Percentiles rank a stretch among this genome's conserved stretches.
Conservation (phyloP, 2,329 filamentous ascomycete genomes). For the Pseudogymnoascus sp. region DNA sequence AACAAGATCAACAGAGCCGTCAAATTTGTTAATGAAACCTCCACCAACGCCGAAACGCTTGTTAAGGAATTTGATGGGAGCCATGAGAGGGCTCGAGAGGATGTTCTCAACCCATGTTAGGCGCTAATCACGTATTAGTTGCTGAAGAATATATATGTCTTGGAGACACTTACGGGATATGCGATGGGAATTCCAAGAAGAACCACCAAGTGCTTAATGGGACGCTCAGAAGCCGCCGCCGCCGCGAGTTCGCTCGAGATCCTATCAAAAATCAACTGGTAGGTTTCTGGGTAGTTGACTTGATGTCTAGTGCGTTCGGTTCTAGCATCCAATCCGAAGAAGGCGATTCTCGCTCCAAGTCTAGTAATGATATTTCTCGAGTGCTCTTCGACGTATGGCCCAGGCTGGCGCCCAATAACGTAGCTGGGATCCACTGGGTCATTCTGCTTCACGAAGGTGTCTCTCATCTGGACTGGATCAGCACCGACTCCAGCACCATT, state of each 20-base stretch:
- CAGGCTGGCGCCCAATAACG: slow-evolving; percentile 53
- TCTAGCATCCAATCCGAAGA: slow-evolving; percentile 84
- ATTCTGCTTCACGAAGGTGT: slow-evolving; percentile 61
- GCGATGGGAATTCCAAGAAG: slow-evolving; percentile 81
- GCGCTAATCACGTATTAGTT: slow-evolving; percentile 41
- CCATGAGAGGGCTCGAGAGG: slow-evolving; percentile 75
- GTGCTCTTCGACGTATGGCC: slow-evolving; percentile 81
- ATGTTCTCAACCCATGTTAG: slow-evolving; percentile 97
- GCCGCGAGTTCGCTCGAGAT: slow-evolving; percentile 63
- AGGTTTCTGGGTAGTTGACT: slow-evolving; percentile 89
- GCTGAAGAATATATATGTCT: slow-evolving; percentile 24
- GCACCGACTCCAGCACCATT: slow-evolving; percentile 47
- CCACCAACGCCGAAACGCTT: slow-evolving; percentile 83
- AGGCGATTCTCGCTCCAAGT: slow-evolving; percentile 72
- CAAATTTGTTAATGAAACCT: slow-evolving; percentile 85
- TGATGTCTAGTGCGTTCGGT: slow-evolving; percentile 92
- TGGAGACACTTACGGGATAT: slow-evolving; percentile 59
- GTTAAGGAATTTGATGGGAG: slow-evolving; percentile 81
- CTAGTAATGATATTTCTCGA: slow-evolving; percentile 82
- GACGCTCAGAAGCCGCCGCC: slow-evolving; percentile 57
- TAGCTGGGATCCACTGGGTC: slow-evolving; percentile 56
- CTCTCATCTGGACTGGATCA: slow-evolving; percentile 63
- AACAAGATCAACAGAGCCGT: slow-evolving; percentile 84
- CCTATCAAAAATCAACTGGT: slow-evolving; percentile 72
- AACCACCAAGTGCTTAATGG: slow-evolving; percentile 81